These are phyloP conservation scores for Colletotrichum lupini DNA, from an alignment of 2,329 filamentous ascomycete genomes.

Conservation along the genomic window DNA sequence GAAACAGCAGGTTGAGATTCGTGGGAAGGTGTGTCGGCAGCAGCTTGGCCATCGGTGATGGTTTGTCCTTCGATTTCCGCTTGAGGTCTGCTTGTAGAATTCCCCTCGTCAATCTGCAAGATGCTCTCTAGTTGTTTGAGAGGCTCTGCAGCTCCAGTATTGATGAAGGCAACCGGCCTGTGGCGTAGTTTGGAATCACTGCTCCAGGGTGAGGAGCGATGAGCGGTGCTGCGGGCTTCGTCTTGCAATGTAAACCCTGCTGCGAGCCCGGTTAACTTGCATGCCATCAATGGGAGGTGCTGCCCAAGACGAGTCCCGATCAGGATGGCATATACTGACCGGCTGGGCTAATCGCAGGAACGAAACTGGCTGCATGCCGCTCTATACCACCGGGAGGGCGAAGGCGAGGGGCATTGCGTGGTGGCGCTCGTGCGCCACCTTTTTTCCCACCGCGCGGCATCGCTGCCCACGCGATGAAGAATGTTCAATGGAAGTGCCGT, in stretches of 20 bases:
- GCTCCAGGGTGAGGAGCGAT: conserved; percentile 52
- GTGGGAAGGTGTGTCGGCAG: neutral
- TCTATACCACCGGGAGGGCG: conserved; percentile 2
- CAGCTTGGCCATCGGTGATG: neutral
- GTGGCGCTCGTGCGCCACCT: conserved; percentile 18
- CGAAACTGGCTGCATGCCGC: neutral
- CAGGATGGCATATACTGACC: conserved; percentile 8
- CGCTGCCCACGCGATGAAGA: conserved; percentile 2
- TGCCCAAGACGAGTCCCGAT: neutral
- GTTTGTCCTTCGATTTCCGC: neutral
- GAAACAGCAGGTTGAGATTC: neutral
- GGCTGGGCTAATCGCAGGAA: neutral
- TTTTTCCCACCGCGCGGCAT: conserved; percentile 31
- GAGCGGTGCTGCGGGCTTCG: conserved; percentile 39
- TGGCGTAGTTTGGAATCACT: conserved; percentile 56
- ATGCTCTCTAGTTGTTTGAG: conserved; percentile 52
- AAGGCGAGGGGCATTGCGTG: conserved; percentile 11
- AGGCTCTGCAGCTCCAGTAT: conserved; percentile 63
- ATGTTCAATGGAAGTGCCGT: too few species aligned
- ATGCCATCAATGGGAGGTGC: neutral
- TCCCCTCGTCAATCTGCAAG: conserved; percentile 24
- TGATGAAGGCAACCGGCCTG: conserved; percentile 63
- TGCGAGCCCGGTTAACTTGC: neutral
- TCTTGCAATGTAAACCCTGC: conserved; percentile 38
- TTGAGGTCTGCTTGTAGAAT: neutral